phyloP scores from a whole-genome alignment of 768 basidiomycete genomes.

The Phlebiopsis gigantea region DNA sequence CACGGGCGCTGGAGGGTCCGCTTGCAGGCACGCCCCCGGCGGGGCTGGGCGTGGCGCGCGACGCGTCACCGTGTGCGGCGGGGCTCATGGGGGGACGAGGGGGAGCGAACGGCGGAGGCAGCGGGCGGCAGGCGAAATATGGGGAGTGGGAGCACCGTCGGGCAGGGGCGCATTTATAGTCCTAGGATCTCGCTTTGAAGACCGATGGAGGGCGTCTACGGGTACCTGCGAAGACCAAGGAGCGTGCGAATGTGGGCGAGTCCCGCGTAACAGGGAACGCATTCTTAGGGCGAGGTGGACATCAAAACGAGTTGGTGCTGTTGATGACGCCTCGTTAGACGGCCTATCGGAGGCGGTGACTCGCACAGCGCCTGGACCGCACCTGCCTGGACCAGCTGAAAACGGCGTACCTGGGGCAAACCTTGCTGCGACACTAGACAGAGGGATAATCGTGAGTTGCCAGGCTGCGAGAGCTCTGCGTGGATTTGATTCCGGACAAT shows the following conservation, averaged over 20 bases:
- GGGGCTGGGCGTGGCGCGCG: conserved; percentile 9
- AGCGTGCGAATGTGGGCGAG: conserved; percentile 2
- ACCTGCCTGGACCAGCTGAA: conserved; percentile 1
- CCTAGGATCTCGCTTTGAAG: conserved; percentile 11
- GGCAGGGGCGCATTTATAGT: conserved; percentile 17
- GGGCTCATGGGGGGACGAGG: background rate
- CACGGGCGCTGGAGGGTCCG: conserved; percentile 3
- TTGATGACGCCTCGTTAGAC: conserved; percentile 7
- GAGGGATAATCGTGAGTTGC: conserved; percentile 4
- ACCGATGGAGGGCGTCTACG: conserved; percentile 11
- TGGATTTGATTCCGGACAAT: conserved; percentile 9
- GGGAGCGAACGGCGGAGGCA: conserved; percentile 3
- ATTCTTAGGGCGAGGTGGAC: conserved; percentile 1
- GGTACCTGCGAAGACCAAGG: conserved; percentile 4
- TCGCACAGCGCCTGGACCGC: conserved; percentile 2
- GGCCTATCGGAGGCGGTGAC: conserved; percentile 6
- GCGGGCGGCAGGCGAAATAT: conserved; percentile 7
- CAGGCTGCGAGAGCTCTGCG: conserved; percentile 6
- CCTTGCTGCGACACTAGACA: conserved; percentile 2
- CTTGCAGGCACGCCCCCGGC: background rate
- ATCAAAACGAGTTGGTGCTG: conserved; percentile 14
- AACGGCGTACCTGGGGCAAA: conserved; percentile 2
- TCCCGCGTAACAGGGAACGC: conserved; percentile 12
- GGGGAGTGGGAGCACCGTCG: conserved; percentile 6
- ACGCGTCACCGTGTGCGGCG: background rate